Conservation (phyloP, 1,139 yeast genomes). For the Sugiyamaella novakii region DNA sequence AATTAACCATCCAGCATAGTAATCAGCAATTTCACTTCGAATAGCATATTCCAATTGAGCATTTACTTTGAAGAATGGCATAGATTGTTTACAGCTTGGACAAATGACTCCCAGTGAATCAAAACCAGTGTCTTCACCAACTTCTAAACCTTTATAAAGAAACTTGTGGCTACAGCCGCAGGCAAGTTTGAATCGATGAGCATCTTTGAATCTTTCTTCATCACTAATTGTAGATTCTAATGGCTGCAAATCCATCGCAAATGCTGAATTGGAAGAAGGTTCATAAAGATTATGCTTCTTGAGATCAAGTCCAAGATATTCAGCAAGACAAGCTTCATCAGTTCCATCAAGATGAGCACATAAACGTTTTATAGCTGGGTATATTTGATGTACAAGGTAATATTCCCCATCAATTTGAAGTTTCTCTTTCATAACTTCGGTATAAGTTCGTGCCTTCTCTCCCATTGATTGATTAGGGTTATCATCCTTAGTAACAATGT, state of each 20-base stretch:
- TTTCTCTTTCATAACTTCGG: constrained; percentile 60
- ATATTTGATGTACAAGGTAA: constrained; percentile 84
- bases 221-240: constrained; percentile 83
- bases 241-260: constrained; percentile 55
- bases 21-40: constrained; percentile 67
- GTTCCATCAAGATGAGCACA: constrained; percentile 85
- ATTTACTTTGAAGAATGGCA: constrained; percentile 59
- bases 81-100: constrained; percentile 54
- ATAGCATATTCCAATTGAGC: constrained; percentile 74
- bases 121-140: constrained; percentile 12
- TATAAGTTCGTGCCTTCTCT: constrained; percentile 77
- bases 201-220: constrained; percentile 73
- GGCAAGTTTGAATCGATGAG: constrained; percentile 55
- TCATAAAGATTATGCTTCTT: constrained; percentile 53
- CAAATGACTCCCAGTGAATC: constrained; percentile 50
- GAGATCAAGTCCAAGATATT: constrained; percentile 75
- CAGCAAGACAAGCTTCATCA: constrained; percentile 77
- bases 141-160: constrained; percentile 62
- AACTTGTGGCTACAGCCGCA: constrained; percentile 69
- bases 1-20: constrained; percentile 80
- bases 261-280: constrained; percentile 1
- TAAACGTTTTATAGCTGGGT: constrained; percentile 88
- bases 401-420: constrained; percentile 73
- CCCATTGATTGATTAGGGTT: constrained; percentile 47
- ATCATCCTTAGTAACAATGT: constrained; percentile 54